Base-by-base conservation (phyloP, 1,139 yeast species). In the Blastobotrys indianensis region DNA sequence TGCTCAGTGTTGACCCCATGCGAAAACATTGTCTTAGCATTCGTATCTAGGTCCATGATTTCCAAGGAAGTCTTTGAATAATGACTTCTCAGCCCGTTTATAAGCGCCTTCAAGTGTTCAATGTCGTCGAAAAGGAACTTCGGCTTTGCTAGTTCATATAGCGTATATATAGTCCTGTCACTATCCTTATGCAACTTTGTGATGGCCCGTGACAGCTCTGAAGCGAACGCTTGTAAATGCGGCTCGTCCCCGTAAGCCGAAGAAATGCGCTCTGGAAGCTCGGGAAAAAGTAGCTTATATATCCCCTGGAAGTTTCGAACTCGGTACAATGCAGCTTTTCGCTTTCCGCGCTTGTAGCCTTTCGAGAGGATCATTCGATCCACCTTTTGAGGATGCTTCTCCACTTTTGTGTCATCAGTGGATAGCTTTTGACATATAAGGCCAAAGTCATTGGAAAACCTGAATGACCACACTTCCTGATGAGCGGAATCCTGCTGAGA, bases 101-200 rank as follows among this genome's bases (percentile, higher is more conserved):
- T 51, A 81, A 79, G 74, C 17, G 72, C 65, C 45, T 75, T 78
- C 32, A 76, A 62, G 52, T 77, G 81, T 4, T 34, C 34, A 30
- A 41, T 31, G 29, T 45, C 46, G 11, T 33, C 39, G 16, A 45
- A 29, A 30, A 47, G 32, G 20, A 34, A 29, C 3, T 20, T 6
- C 2, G 52, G 50, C 3, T 32, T 32, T 6, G 32, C 41, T 11
- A 54, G 37, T 23, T 54, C 57, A 13, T 33, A 32, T 17, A 55
- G 48, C 11, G 52, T 44, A 25, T 44, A 32, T 37, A 33, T 41
- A 8, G 32, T 44, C 9, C 48, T 37, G 2, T 33, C 32, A 23
- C 46, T 40, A n/a, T 41, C 42, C 31, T 53, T 51, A 50, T 41
- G 52, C 13, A 48, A 32, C 4, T 34, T 36, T 13, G 52, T 48